Evolutionary conservation across 345 rosid species (phyloP).

Genomic region (Eucalyptus polybractea): DNA sequence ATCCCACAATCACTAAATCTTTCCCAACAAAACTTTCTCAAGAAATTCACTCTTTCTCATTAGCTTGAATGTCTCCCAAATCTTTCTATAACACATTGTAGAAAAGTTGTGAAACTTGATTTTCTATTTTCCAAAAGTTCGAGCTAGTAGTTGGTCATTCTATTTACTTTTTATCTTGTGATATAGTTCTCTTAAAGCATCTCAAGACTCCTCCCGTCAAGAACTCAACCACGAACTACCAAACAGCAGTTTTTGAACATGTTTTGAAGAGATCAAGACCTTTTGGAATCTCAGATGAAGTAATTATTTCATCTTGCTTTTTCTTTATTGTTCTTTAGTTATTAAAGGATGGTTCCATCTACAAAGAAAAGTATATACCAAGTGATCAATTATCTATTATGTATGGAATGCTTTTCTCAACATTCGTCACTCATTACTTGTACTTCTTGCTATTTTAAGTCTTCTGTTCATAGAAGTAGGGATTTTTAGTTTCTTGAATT

Average conservation of each 20-base stretch:
- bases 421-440: too few relatives aligned
- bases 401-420: too few relatives aligned
- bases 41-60: not conserved
- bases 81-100: not conserved
- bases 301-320: too few relatives aligned
- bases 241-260: rapidly evolving
- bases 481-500: too few relatives aligned
- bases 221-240: constrained; percentile 10
- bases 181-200: not conserved
- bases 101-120: not conserved
- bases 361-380: too few relatives aligned
- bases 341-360: too few relatives aligned
- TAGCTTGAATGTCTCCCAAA: not conserved
- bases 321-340: too few relatives aligned
- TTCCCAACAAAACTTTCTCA: not conserved
- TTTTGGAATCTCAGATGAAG: too few relatives aligned
- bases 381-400: too few relatives aligned
- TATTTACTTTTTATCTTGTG: not conserved
- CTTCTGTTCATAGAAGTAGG: too few relatives aligned
- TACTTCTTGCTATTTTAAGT: too few relatives aligned
- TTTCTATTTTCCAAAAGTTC: not conserved
- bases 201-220: constrained; percentile 4
- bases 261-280: too few relatives aligned
- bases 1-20: rapidly evolving
- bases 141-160: not conserved